A percentile compares a stretch with the other conserved stretches of the same genome.
Conservation (phyloP, 495 filamentous ascomycete species). For the Corynascus novoguineensis region DNA sequence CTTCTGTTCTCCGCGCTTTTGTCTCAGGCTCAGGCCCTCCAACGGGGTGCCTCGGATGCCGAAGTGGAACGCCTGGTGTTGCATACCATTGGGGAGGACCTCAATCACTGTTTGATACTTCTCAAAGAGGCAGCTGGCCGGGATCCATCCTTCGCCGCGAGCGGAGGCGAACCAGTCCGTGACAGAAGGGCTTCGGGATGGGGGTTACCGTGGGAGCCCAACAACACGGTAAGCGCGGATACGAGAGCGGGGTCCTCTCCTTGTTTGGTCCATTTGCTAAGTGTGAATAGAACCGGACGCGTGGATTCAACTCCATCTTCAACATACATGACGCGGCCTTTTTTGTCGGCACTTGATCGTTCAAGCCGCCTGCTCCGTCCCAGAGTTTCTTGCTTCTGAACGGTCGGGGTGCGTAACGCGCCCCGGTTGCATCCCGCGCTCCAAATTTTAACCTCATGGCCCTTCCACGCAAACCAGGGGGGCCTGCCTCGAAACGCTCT, state of each 20-base stretch:
- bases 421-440: too few relatives aligned
- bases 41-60: constrained; percentile 23
- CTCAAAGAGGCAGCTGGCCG: constrained; percentile 19
- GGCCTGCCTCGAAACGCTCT: too few relatives aligned
- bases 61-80: constrained; percentile 30
- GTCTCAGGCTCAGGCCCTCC: constrained; percentile 42
- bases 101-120: constrained; percentile 18
- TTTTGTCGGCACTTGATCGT: constrained; percentile 20
- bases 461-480: too few relatives aligned
- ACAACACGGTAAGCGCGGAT: constrained; percentile 20
- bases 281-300: constrained; percentile 1
- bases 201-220: constrained; percentile 9
- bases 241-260: not conserved
- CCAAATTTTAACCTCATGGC: too few relatives aligned
- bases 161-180: not conserved
- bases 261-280: constrained; percentile 3
- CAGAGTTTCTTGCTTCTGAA: too few relatives aligned
- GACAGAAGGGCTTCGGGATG: constrained; percentile 5
- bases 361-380: not conserved
- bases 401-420: too few relatives aligned
- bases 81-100: constrained; percentile 20
- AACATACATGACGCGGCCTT: constrained; percentile 25
- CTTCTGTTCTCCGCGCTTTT: constrained; percentile 40
- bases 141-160: not conserved
- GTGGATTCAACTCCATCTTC: constrained; percentile 28